Base-by-base conservation (phyloP, 2,329 filamentous ascomycete genomes). In the Ascochyta koolunga region DNA sequence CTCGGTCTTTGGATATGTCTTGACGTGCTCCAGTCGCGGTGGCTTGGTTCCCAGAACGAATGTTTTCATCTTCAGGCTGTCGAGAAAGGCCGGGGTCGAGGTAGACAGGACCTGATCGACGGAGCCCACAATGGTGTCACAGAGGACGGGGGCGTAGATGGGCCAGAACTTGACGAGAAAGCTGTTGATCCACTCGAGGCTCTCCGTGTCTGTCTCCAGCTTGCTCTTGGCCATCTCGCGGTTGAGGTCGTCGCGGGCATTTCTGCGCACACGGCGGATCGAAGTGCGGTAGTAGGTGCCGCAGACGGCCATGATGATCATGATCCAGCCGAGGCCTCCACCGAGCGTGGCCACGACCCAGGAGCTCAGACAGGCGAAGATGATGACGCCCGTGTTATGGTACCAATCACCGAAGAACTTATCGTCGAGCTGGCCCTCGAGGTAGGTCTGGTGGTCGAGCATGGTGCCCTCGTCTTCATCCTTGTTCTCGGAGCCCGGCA, bases 111-210 rank as follows among this genome's bases (percentile, higher is more conserved):
- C 92, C 79, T 98, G 95, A 69, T 99, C 95, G 41, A 98, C 95
- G 0, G 93, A 92, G 73, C 88, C 91, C 76, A 98, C 90, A 67
- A 99, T 89, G 19, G 91, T 96, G 64, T 95, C 87, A 56, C 92
- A 93, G 11, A 99, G 84, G 9, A 98, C 91, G 1, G 95, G 95
- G 50, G 95, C 91, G 73, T 96, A 98, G 69, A 99, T 99, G 58
- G 95, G 95, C 95, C 95, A 99, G 79, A 99, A 99, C 75, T 99
- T 99, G 78, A 96, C 87, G 66, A 99, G 75, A 79, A 99, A 99
- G 66, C 91, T 96, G 81, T 99, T 99, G 76, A 99, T 98, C 95
- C 95, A 99, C 76, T 99, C 95, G 42, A 99, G 81, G 51, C 90
- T 95, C 77, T 99, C 95, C 22, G 86, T 87, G 65, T 99, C 95